phyloP scores from a whole-genome alignment of 1,284 basidiomycete species.

The Pseudozyma hubeiensis region DNA sequence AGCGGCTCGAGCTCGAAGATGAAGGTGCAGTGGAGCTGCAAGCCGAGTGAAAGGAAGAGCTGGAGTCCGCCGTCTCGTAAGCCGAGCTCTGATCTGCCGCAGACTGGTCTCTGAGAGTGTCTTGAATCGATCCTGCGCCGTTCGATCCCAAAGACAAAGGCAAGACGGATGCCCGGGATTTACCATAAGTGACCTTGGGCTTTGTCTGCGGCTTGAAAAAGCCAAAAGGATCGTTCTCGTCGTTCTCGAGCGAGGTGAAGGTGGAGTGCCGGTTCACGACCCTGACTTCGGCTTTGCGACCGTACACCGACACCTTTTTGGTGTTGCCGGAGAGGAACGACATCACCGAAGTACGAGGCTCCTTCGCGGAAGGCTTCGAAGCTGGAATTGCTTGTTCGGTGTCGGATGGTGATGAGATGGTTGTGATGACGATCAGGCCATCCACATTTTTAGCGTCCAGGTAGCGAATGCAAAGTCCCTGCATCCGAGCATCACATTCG shows the following conservation, averaged over 20 bases:
- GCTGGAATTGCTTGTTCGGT: background rate
- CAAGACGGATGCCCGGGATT: constrained; percentile 20
- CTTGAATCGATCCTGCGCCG: background rate
- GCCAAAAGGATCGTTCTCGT: constrained; percentile 47
- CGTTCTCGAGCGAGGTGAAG: constrained; percentile 24
- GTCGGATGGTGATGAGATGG: background rate
- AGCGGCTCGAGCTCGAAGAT: background rate
- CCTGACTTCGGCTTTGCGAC: constrained; percentile 28
- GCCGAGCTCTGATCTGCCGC: constrained; percentile 14
- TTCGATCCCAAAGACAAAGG: constrained; percentile 6
- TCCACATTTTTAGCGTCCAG: background rate
- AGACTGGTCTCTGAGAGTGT: background rate
- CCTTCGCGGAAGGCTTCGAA: background rate
- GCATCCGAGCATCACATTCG: no score
- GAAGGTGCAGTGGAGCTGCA: constrained; percentile 5
- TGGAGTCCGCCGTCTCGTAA: constrained; percentile 34
- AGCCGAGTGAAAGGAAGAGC: constrained; percentile 29
- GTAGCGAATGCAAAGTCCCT: no score
- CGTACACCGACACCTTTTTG: constrained; percentile 53
- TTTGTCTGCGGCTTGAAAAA: constrained; percentile 35
- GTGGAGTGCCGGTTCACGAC: constrained; percentile 35
- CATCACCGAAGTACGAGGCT: constrained; percentile 10
- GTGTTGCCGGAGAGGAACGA: constrained; percentile 34
- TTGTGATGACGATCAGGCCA: background rate
- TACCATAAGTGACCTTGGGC: constrained; percentile 25